Evolutionary conservation across 305 asterid species (phyloP), one percentile per base, ranked within the genome.

Genomic region (Andrographis paniculata): DNA sequence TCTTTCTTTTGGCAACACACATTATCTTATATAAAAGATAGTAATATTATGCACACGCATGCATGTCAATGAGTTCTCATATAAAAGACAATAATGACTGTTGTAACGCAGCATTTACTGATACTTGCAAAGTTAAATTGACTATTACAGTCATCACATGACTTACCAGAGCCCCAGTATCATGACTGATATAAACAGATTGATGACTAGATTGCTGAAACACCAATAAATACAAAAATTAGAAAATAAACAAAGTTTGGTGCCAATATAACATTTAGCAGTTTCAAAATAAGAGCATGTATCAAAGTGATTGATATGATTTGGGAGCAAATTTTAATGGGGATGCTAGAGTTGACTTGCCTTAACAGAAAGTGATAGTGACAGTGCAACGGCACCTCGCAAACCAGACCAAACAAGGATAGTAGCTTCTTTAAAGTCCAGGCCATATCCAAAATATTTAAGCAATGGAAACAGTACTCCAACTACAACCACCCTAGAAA

Each of bases 361-460:
- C 87, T 86, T 83, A 47, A 86, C 78, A 16, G 99, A 91, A 36
- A 91, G 78, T 14, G 96, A 65, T 62, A 91, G 89, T 23, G 99
- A 55, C 68, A 91, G 63, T n/a, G 99, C 89, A 50, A 91, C 96
- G 24, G 95, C 93, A 50, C 99, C 99, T 30, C 99, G 95, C 57
- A 91, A 72, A 59, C 99, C 99, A 67, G 96, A 73, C 99, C 99
- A 91, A 11, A 77, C 82, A 58, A 91, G 95, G 67, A 91, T 76
- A 49, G 63, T 64, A 60, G 95, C 95, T 72, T 91, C 99, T 77
- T 80, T 91, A 95, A 82, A 83, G 55, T 87, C 87, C 66, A 91
- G 58, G 59, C 99, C 99, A 64, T 91, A 91, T 64, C 99, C 99
- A 75, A 83, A 83, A 71, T 70, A 83, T 45, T 61, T 80, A 60